Percentiles rank a stretch among this genome's conserved stretches.
Evolutionary conservation across 2,329 filamentous ascomycete genomes (phyloP).

Genomic region (Colletotrichum shisoi): DNA sequence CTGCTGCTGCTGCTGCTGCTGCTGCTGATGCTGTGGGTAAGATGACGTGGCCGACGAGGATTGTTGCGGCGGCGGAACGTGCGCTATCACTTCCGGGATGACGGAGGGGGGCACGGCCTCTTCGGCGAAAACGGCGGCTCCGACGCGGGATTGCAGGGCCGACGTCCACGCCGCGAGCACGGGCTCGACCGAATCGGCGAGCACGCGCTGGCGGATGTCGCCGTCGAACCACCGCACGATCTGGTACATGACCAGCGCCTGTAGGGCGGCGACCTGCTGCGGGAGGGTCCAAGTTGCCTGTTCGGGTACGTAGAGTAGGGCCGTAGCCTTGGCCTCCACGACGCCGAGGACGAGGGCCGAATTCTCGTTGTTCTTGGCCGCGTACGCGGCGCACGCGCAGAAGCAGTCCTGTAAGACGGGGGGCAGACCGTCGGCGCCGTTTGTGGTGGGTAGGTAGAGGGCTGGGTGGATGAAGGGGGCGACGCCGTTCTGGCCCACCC

Average conservation of each 20-base stretch:
- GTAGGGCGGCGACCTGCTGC: conserved; percentile 41
- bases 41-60: conserved; percentile 23
- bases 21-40: conserved; percentile 30
- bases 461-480: conserved; percentile 45
- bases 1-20: conserved; percentile 29
- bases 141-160: conserved; percentile 37
- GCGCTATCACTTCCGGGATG: conserved; percentile 17
- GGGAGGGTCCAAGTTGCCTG: conserved; percentile 39
- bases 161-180: conserved; percentile 39
- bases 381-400: conserved; percentile 43
- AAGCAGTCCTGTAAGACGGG: conserved; percentile 45
- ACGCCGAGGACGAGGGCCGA: conserved; percentile 43
- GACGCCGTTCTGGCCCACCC: conserved; percentile 42
- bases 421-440: conserved; percentile 41
- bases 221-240: conserved; percentile 43
- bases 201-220: conserved; percentile 40
- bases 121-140: conserved; percentile 30
- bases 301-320: conserved; percentile 38
- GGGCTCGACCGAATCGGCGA: conserved; percentile 41
- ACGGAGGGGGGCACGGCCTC: conserved; percentile 22
- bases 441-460: conserved; percentile 41
- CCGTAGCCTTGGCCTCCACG: conserved; percentile 41
- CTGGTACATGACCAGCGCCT: conserved; percentile 43
- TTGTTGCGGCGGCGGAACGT: conserved; percentile 15
- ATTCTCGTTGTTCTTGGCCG: conserved; percentile 43